These are phyloP conservation scores for Vanderwaltozyma polyspora DNA, from an alignment of 805 yeast species.

Conservation along the genomic window DNA sequence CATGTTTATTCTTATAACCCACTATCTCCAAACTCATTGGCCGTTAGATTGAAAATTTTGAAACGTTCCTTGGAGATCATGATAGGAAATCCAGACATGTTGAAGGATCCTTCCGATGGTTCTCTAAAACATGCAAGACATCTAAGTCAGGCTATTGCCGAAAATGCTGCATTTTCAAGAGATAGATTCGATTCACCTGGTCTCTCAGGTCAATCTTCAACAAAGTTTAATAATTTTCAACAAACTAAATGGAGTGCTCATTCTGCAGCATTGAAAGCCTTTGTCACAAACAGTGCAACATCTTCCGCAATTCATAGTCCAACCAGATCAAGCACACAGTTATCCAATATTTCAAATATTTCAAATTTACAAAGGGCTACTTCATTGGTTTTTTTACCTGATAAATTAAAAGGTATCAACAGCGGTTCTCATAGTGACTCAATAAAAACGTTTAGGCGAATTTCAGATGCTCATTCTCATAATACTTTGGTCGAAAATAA, in stretches of 20 bases:
- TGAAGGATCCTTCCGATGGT: slow-evolving; percentile 10
- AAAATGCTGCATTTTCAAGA: slow-evolving; percentile 1
- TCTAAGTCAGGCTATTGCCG: slow-evolving; percentile 1
- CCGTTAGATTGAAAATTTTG: slow-evolving; percentile 61
- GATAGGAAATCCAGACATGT: slow-evolving; percentile 43
- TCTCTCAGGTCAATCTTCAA: no score
- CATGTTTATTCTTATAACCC: slow-evolving; percentile 81
- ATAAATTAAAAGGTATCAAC: background rate
- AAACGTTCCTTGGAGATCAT: slow-evolving; percentile 68
- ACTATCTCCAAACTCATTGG: slow-evolving; percentile 67
- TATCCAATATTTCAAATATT: slow-evolving; percentile 1
- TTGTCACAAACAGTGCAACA: slow-evolving; percentile 16
- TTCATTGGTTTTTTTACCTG: slow-evolving; percentile 14
- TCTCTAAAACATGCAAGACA: slow-evolving; percentile 1
- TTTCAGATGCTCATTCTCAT: background rate
- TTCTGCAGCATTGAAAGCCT: slow-evolving; percentile 23
- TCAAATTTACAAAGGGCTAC: slow-evolving; percentile 10
- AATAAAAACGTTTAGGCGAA: no score
- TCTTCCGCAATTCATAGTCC: background rate
- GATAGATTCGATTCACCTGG: background rate
- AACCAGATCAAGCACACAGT: background rate
- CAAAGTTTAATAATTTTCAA: background rate
- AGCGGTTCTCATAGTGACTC: background rate
- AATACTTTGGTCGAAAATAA: background rate
- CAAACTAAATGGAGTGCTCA: slow-evolving; percentile 2